Evolutionary conservation across 2,329 filamentous ascomycete species (phyloP), one percentile per base, ranked within the genome.

Genomic region (Neofusicoccum umdonicola): DNA sequence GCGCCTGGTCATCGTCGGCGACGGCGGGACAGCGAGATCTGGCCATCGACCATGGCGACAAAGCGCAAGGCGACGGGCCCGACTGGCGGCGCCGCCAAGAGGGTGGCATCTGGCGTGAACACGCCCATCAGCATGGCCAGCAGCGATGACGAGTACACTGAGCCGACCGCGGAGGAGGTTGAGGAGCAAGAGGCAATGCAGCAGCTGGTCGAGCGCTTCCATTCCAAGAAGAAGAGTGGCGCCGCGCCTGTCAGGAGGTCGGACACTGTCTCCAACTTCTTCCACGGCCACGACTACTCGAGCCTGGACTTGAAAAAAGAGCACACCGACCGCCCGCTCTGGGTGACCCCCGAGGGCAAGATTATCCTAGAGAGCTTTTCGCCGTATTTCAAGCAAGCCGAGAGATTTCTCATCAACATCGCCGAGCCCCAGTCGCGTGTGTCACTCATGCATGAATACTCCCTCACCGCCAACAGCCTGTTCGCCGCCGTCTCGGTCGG

Each of bases 301-400:
- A 90, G 90, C 69, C 84, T 97, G 42, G 82, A 87, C 42, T 82
- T 97, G 69, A 98, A 97, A 78, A 87, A 90, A 3, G 94, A 98
- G 76, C 93, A 96, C 80, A 87, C 89, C 68, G 92, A 93, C 73
- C 89, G 95, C 15, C 95, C 95, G 15, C 84, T 98, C 66, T 98
- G 93, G 92, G 95, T 99, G 70, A 93, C 97, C 75, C 91, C 93
- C 2, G 83, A 89, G 52, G 93, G 91, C 41, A 88, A 90, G 68
- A 95, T 98, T 73, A 95, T 96, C 35, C 83, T 98, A 48, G 94
- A 99, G 82, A 96, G 93, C 71, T 98, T 97, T 80, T 94, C 91
- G 61, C 91, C 93, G 2, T 83, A 95, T 64, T 93, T 94, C 65
- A 86, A 90, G 65, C 90, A 93, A 72, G 94, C 92, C 0, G 93